Percentiles rank a stretch among this genome's conserved stretches.
phyloP scores from a whole-genome alignment of 257 asterid species.

The Linaria vulgaris region DNA sequence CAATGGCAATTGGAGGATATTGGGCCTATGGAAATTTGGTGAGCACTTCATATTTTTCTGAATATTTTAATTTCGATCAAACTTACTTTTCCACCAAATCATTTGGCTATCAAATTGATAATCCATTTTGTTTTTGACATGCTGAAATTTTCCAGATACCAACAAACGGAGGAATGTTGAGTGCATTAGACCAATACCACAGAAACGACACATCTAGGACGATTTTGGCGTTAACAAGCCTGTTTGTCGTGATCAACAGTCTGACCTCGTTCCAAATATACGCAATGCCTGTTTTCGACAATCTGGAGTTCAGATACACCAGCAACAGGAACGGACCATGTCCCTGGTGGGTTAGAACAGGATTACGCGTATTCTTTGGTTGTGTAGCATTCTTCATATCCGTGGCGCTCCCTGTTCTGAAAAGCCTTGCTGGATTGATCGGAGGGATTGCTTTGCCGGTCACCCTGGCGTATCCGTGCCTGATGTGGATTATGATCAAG shows the following conservation, averaged over 20 bases:
- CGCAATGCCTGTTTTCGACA: slow-evolving; percentile 93
- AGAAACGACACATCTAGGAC: slow-evolving; percentile 49
- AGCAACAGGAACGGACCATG: slow-evolving; percentile 70
- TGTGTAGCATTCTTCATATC: slow-evolving; percentile 76
- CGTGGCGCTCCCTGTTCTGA: slow-evolving; percentile 77
- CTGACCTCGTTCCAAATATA: slow-evolving; percentile 87
- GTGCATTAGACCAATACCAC: slow-evolving; percentile 67
- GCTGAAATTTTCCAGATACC: slow-evolving; percentile 53
- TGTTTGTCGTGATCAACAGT: slow-evolving; percentile 67
- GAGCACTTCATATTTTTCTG: no score
- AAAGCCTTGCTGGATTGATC: slow-evolving; percentile 67
- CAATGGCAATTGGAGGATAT: slow-evolving; percentile 78
- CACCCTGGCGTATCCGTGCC: slow-evolving; percentile 85
- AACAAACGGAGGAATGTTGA: slow-evolving; percentile 63
- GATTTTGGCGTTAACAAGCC: slow-evolving; percentile 54
- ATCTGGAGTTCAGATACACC: slow-evolving; percentile 76
- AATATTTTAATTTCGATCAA: no score
- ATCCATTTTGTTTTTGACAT: neutral
- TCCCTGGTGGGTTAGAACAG: slow-evolving; percentile 77
- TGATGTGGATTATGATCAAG: slow-evolving; percentile 73
- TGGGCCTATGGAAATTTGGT: slow-evolving; percentile 91
- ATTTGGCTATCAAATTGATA: neutral
- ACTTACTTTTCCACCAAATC: neutral
- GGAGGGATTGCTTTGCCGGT: slow-evolving; percentile 83
- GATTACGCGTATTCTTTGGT: slow-evolving; percentile 58